phyloP scores from a whole-genome alignment of 2,329 filamentous ascomycete genomes.

The Colletotrichum truncatum region DNA sequence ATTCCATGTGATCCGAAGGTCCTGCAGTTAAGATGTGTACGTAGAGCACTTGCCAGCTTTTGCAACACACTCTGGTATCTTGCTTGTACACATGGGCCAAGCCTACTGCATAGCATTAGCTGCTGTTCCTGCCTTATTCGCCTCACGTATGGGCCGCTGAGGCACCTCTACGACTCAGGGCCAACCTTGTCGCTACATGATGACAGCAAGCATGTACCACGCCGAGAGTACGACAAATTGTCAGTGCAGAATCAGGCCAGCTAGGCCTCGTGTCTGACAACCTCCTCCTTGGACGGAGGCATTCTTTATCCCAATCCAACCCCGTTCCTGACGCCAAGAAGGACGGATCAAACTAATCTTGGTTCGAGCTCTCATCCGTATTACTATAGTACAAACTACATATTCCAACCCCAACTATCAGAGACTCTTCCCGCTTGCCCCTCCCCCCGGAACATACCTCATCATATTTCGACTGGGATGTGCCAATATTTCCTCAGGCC shows the following conservation, averaged over 20 bases:
- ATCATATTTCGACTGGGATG: not conserved
- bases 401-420: not conserved
- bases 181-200: not conserved
- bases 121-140: no score
- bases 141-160: no score
- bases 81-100: no score
- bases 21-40: not conserved
- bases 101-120: no score
- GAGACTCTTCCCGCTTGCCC: no score
- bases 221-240: not conserved
- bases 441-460: no score
- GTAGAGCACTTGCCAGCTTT: not conserved
- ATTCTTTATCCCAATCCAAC: not conserved
- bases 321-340: slow-evolving; percentile 14
- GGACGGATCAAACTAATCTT: not conserved
- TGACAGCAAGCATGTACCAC: not conserved
- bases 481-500: not conserved
- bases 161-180: not conserved
- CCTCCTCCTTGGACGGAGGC: not conserved
- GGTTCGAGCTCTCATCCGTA: slow-evolving; percentile 9
- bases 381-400: not conserved
- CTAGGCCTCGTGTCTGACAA: not conserved
- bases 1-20: slow-evolving; percentile 12
- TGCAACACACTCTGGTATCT: no score
- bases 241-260: not conserved